Base-by-base conservation (phyloP, 2,329 filamentous ascomycete species). In the Penicillium sp. region DNA sequence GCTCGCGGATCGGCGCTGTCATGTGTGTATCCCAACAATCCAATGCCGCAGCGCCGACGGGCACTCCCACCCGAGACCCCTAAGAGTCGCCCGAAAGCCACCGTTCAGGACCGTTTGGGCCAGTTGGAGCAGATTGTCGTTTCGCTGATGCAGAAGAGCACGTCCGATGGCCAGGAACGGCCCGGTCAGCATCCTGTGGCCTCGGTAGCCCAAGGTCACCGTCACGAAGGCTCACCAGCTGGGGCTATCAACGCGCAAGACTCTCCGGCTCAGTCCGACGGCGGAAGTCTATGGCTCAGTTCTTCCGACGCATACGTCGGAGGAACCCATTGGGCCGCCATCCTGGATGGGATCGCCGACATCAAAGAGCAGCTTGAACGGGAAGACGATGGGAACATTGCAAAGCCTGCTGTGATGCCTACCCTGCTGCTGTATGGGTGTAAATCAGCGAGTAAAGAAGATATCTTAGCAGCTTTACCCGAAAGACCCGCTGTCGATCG, bases 71-170 rank as follows among this genome's bases (percentile, higher is more conserved):
- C 5, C 12, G 28, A 33, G 28, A 33, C 9, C 28, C 28, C 9
- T 11, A 33, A 33, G 9, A 11, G 28, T 7, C 28, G 28, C 8
- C 28, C 28, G 3, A 7, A 33, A 9, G 28, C 28, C 9, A 33
- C 28, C 61, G 81, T 82, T 75, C 81, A 83, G 70, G 82, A 81
- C 65, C 79, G 81, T 60, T 79, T 83, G 63, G 79, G 81, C 63
- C 75, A 81, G 56, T 72, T 84, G 50, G 81, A 84, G 69, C 78
- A 77, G 58, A 71, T 84, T 59, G 81, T 84, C 49, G 71, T 83
- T 33, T 33, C 28, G 3, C 28, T 33, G 12, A 33, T 33, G 28
- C 5, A 33, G 28, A 33, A 33, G 28, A 33, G 4, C 3, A 11
- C 4, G 8, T 12, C 28, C 9, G 12, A 35, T 35, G 14, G 11